Evolutionary conservation across 176 grass and related monocot genomes (phyloP).

Genomic region (Cenchrus fungigraminus): DNA sequence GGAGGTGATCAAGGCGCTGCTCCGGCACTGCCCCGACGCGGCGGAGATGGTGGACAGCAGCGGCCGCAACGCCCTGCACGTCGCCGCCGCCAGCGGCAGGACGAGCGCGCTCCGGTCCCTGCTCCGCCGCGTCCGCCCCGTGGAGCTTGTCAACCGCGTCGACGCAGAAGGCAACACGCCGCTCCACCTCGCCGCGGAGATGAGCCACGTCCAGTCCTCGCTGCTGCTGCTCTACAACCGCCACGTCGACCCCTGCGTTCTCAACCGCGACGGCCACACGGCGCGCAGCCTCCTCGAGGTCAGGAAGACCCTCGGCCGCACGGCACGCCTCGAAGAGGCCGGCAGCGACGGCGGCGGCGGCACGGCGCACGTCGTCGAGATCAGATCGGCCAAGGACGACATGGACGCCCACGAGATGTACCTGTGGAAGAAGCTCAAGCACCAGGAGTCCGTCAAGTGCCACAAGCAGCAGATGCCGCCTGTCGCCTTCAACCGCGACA

Average conservation of each 20-base stretch:
- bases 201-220: slow-evolving; percentile 29
- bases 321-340: too few relatives aligned
- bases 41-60: slow-evolving; percentile 40
- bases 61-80: slow-evolving; percentile 52
- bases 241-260: slow-evolving; percentile 21
- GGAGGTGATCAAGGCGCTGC: slow-evolving; percentile 37
- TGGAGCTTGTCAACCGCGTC: slow-evolving; percentile 50
- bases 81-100: slow-evolving; percentile 36
- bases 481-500: not conserved
- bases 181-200: slow-evolving; percentile 49
- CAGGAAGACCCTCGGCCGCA: not conserved
- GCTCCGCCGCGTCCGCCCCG: slow-evolving; percentile 18
- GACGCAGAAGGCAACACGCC: slow-evolving; percentile 45
- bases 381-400: not conserved
- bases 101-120: slow-evolving; percentile 44
- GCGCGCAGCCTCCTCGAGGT: slow-evolving; percentile 23
- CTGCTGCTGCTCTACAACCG: slow-evolving; percentile 23
- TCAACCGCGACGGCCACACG: not conserved
- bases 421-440: slow-evolving; percentile 35
- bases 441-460: slow-evolving; percentile 10
- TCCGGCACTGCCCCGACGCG: slow-evolving; percentile 44
- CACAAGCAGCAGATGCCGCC: slow-evolving; percentile 33
- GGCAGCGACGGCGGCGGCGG: not conserved
- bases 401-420: slow-evolving; percentile 30
- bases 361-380: slow-evolving; percentile 18